Evolutionary conservation across 73 alveolate genomes (phyloP), one percentile per base, ranked within the genome.

Genomic region (Paramecium biaurelia): DNA sequence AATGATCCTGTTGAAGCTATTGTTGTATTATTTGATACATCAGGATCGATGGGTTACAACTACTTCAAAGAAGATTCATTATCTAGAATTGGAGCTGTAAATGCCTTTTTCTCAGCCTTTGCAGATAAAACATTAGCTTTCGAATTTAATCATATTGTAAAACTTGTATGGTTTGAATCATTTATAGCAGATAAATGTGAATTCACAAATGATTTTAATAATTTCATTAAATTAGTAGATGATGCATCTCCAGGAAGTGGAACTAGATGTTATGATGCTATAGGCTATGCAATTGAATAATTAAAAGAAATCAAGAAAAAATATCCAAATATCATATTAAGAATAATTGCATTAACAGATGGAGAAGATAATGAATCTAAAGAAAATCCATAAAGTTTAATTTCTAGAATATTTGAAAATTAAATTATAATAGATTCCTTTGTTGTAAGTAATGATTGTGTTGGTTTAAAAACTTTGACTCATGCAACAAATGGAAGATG

Each of bases 71-170:
- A 85, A 26, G 76, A 34, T 18, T 67, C 41, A 30, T 63, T 85
- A 41, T 63, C 95, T 24, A 92, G 95, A 58, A 92, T 92, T 6
- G 95, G 92, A 23, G 92, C 94, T 32, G 92, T 92, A 0, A 92
- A 87, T 45, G 94, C 87, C 11, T 57, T 87, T 38, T 92, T 92
- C 56, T 92, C 92, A 23, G 82, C 95, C 7, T 87, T 92, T 41
- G 92, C 95, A 2, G 95, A 92, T 86, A 85, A 84, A 85, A 92
- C 92, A 9, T 20, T 85, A 28, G 92, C 94, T 35, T 92, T 45
- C 12, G 94, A 92, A 24, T 85, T 59, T 21, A 92, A 86, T 28
- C 92, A 87, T n/a, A 67, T 87, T 0, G 92, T 85, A 30, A 34
- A 92, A 14, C 53, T 92, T 4, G 74, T 85, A 2, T 79, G 92